A percentile compares a stretch with the other conserved stretches of the same genome.
These are phyloP conservation scores for Termitomyces sp. DNA, from an alignment of 768 basidiomycete species.

Conservation along the genomic window DNA sequence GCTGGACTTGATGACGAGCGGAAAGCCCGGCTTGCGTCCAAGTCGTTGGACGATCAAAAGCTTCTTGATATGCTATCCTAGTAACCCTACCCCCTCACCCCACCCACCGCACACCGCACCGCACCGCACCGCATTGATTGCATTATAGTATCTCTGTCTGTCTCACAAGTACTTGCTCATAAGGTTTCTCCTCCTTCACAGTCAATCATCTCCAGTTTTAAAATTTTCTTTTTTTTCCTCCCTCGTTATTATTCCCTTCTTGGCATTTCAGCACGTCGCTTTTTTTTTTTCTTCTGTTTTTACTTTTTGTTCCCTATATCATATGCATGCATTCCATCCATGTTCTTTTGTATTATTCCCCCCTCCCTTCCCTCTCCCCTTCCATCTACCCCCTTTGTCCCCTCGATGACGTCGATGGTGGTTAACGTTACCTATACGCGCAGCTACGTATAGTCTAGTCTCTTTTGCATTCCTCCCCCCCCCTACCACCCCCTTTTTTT, in stretches of 20 bases:
- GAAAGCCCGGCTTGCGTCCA: slow-evolving; percentile 50
- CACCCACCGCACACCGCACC: no score
- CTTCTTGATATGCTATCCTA: slow-evolving; percentile 57
- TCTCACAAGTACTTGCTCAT: no score
- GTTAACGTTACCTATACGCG: neutral
- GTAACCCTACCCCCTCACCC: slow-evolving; percentile 22
- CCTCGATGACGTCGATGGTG: neutral
- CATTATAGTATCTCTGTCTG: no score
- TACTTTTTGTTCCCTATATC: neutral
- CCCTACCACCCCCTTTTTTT: neutral
- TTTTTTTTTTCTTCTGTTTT: neutral
- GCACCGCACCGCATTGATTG: no score
- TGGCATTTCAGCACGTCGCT: neutral
- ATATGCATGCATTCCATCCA: neutral
- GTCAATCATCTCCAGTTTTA: no score
- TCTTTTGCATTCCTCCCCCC: neutral
- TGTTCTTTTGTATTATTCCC: neutral
- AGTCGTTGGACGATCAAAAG: slow-evolving; percentile 58
- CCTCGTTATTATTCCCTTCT: neutral
- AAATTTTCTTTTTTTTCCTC: no score
- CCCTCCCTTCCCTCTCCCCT: neutral
- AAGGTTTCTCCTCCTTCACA: no score
- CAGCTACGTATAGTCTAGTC: neutral
- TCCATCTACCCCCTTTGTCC: no score
- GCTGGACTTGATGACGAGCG: slow-evolving; percentile 61